A percentile compares a stretch with the other conserved stretches of the same genome.
Evolutionary conservation across 2,329 filamentous ascomycete species (phyloP).

Genomic region (Ophiostoma quercus): DNA sequence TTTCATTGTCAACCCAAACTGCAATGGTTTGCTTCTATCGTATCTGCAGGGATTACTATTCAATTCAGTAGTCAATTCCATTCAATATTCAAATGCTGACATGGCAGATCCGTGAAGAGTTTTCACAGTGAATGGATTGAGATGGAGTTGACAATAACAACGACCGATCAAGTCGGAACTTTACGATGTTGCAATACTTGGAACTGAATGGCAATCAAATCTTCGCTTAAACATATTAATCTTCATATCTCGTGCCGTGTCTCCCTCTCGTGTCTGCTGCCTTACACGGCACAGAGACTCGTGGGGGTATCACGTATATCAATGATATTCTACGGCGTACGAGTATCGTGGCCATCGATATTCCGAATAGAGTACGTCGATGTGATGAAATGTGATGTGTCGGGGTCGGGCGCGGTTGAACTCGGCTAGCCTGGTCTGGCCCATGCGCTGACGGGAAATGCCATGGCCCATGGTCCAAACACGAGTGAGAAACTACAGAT

Average conservation of each 20-base stretch:
- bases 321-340: background rate
- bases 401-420: background rate
- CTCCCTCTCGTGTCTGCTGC: background rate
- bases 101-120: background rate
- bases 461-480: background rate
- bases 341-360: background rate
- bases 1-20: background rate
- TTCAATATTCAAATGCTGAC: background rate
- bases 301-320: background rate
- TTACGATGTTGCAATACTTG: background rate
- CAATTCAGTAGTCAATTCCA: background rate
- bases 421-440: background rate
- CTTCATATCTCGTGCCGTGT: slow-evolving; percentile 1
- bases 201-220: background rate
- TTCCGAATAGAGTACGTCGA: background rate
- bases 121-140: background rate
- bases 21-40: background rate
- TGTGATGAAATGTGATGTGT: background rate
- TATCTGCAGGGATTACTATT: background rate
- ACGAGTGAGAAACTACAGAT: background rate
- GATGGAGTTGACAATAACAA: background rate
- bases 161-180: background rate
- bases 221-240: background rate
- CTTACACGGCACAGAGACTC: background rate
- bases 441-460: background rate